Conservation (phyloP, 441 rosid genomes). For the Macaranga tanarius region DNA sequence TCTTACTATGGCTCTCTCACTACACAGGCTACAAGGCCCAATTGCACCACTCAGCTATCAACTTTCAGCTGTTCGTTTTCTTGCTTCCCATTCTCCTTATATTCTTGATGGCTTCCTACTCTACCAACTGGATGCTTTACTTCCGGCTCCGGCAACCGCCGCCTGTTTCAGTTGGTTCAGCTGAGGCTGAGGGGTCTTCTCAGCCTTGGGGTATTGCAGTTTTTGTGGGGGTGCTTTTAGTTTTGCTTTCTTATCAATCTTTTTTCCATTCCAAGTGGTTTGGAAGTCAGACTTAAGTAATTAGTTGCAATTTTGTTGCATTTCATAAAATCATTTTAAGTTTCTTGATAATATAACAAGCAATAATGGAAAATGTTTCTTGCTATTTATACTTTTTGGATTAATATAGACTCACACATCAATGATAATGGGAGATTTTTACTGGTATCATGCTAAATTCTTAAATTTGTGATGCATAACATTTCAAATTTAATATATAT, state of each 20-base stretch:
- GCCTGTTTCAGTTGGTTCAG: background rate
- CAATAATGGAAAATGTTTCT: too few relatives aligned
- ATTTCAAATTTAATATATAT: too few relatives aligned
- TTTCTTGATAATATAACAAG: too few relatives aligned
- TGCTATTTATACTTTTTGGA: too few relatives aligned
- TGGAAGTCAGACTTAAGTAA: conserved; percentile 20
- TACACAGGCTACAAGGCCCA: conserved; percentile 34
- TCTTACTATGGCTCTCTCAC: conserved; percentile 49
- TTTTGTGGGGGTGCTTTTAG: conserved; percentile 36
- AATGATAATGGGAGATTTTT: too few relatives aligned
- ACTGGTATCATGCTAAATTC: too few relatives aligned
- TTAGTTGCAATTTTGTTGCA: background rate
- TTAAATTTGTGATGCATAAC: too few relatives aligned
- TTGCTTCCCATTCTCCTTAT: conserved; percentile 40
- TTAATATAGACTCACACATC: too few relatives aligned
- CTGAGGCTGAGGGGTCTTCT: conserved; percentile 13
- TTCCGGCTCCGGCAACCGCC: conserved; percentile 16
- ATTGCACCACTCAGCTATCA: conserved; percentile 30
- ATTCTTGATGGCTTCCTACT: conserved; percentile 31
- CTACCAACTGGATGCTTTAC: conserved; percentile 25
- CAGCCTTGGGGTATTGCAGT: conserved; percentile 45
- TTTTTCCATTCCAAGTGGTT: conserved; percentile 56
- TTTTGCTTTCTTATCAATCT: conserved; percentile 49
- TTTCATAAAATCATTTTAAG: too few relatives aligned
- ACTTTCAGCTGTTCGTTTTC: conserved; percentile 42